A percentile compares a stretch with the other conserved stretches of the same genome.
Conservation (phyloP, 192 early-diverging fungal species). For the Coemansia sp. region DNA sequence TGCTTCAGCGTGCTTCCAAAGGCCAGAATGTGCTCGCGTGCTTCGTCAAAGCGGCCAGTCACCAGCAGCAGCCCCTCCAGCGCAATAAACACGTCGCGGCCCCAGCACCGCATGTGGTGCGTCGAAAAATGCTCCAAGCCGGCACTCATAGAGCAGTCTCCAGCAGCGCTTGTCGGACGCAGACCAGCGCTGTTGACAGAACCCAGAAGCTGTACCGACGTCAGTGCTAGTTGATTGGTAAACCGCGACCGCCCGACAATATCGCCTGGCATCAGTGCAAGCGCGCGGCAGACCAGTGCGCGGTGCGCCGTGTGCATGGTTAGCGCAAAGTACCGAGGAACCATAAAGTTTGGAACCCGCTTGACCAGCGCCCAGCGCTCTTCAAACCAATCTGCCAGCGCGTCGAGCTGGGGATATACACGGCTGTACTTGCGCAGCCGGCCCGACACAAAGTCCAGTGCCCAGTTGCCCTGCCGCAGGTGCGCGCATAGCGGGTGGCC, state of each 20-base stretch:
- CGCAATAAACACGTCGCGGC: conserved; percentile 96
- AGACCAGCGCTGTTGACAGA: conserved; percentile 80
- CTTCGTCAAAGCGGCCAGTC: conserved; percentile 81
- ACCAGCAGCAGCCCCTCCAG: conserved; percentile 80
- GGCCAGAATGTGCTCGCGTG: conserved; percentile 79
- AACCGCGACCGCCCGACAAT: conserved; percentile 62
- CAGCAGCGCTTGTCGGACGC: conserved; percentile 49
- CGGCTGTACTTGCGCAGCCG: conserved; percentile 55
- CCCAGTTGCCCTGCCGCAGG: conserved; percentile 88
- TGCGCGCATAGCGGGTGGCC: conserved; percentile 91
- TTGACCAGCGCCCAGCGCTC: conserved; percentile 71
- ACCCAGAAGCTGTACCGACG: conserved; percentile 83
- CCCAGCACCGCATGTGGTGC: conserved; percentile 95
- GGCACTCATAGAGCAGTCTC: conserved; percentile 75
- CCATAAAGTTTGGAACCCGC: conserved; percentile 73
- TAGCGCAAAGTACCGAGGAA: conserved; percentile 94
- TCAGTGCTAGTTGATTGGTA: conserved; percentile 69
- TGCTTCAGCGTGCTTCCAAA: conserved; percentile 93
- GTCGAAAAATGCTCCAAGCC: conserved; percentile 94
- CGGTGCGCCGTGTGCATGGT: conserved; percentile 75
- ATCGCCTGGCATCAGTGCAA: conserved; percentile 62
- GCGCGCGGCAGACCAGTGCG: conserved; percentile 62
- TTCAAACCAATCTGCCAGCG: conserved; percentile 73
- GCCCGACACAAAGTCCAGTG: conserved; percentile 80
- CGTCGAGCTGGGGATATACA: conserved; percentile 20